Percentiles rank a stretch among this genome's conserved stretches.
Evolutionary conservation across 768 basidiomycete genomes (phyloP).

Genomic region (Exsudoporus frostii): DNA sequence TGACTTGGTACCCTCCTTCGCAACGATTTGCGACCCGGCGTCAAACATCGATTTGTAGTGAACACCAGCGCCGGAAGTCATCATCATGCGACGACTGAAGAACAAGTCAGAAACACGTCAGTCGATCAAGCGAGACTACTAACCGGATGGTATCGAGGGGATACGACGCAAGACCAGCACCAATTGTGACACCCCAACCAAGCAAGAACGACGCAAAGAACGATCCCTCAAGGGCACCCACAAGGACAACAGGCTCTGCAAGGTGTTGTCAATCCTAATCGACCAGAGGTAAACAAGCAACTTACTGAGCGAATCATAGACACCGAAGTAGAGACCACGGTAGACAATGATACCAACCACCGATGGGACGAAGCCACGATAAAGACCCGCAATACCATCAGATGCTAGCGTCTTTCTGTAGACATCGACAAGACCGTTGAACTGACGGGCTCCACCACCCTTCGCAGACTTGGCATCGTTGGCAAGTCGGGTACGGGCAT

Average conservation of each 20-base stretch:
- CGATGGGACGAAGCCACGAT: slow-evolving; percentile 99
- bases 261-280: slow-evolving; percentile 19
- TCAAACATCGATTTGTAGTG: slow-evolving; percentile 99
- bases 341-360: slow-evolving; percentile 99
- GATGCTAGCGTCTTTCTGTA: slow-evolving; percentile 97
- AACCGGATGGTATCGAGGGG: slow-evolving; percentile 90
- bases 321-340: slow-evolving; percentile 99
- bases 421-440: slow-evolving; percentile 97
- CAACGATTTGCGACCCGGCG: slow-evolving; percentile 89
- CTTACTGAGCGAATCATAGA: slow-evolving; percentile 90
- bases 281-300: slow-evolving; percentile 30
- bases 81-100: slow-evolving; percentile 99
- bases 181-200: slow-evolving; percentile 99
- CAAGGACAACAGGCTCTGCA: slow-evolving; percentile 93
- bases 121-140: neutral
- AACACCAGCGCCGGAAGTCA: slow-evolving; percentile 92
- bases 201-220: slow-evolving; percentile 97
- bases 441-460: slow-evolving; percentile 90
- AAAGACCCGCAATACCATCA: slow-evolving; percentile 98
- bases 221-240: slow-evolving; percentile 91
- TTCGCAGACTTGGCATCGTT: slow-evolving; percentile 97
- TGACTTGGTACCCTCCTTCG: slow-evolving; percentile 93
- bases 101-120: slow-evolving; percentile 13
- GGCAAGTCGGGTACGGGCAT: slow-evolving; percentile 98
- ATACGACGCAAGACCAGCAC: slow-evolving; percentile 98